Percentiles rank a stretch among this genome's conserved stretches.
Evolutionary conservation across 2,329 filamentous ascomycete species (phyloP).

Genomic region (Pseudocercospora fijiensis): DNA sequence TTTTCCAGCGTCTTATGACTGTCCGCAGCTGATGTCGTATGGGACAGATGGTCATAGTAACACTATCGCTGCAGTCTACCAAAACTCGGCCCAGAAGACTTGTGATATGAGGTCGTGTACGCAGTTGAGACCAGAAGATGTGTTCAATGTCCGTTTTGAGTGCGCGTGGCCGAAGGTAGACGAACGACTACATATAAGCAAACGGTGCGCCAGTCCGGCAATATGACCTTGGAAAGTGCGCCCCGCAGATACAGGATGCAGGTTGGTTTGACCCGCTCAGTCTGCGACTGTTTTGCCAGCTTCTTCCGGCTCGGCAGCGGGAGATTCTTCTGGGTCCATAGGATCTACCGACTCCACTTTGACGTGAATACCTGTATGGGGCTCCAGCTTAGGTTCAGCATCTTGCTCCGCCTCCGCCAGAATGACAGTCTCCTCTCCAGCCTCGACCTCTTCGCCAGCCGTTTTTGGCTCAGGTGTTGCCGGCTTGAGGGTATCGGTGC

Average conservation of each 20-base stretch:
- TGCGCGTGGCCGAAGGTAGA: too few species aligned
- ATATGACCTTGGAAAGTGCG: background rate
- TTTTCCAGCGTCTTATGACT: background rate
- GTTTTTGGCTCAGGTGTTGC: background rate
- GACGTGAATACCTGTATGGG: slow-evolving; percentile 15
- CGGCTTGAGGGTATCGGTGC: slow-evolving; percentile 6
- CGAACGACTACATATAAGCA: too few species aligned
- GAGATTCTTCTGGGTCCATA: slow-evolving; percentile 12
- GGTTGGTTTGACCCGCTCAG: slow-evolving; percentile 13
- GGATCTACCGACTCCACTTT: slow-evolving; percentile 27
- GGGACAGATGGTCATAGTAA: background rate
- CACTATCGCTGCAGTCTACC: background rate
- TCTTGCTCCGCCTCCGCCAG: slow-evolving; percentile 8
- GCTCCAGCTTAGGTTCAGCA: slow-evolving; percentile 10
- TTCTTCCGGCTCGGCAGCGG: slow-evolving; percentile 39
- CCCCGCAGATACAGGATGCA: background rate
- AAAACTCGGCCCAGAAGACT: background rate
- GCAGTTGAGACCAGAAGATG: background rate
- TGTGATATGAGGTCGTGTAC: background rate
- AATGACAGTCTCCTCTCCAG: slow-evolving; percentile 14
- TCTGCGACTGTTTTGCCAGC: slow-evolving; percentile 36
- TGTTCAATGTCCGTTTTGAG: background rate
- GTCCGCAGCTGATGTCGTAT: background rate
- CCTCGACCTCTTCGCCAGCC: slow-evolving; percentile 2
- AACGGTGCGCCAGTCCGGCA: background rate